Percentiles rank a stretch among this genome's conserved stretches.
These are phyloP conservation scores for Colletotrichum sp. DNA, from an alignment of 2,329 filamentous ascomycete species.

Conservation along the genomic window DNA sequence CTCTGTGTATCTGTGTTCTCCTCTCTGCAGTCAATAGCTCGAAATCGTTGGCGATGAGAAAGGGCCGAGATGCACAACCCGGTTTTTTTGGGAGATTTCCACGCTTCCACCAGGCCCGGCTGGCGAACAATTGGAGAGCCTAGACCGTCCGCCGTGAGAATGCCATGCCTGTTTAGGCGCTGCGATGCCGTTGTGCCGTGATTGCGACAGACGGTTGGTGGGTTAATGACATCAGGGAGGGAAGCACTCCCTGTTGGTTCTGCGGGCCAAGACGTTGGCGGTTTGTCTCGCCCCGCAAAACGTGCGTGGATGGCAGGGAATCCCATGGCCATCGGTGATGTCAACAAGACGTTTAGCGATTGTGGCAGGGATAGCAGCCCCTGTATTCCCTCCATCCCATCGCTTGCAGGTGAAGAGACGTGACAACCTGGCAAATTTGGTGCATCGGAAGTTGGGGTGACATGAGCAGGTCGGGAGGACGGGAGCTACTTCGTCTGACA, in stretches of 20 bases:
- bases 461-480: background rate
- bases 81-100: background rate
- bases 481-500: background rate
- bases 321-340: slow-evolving; percentile 3
- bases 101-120: background rate
- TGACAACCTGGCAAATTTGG: background rate
- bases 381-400: background rate
- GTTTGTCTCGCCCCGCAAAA: background rate
- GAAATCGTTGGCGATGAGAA: background rate
- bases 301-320: background rate
- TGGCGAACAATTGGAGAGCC: background rate
- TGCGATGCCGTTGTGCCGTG: slow-evolving; percentile 18
- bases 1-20: background rate
- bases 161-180: slow-evolving; percentile 6
- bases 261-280: slow-evolving; percentile 18
- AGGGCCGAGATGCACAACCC: background rate
- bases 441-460: background rate
- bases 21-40: background rate
- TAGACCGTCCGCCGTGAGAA: background rate
- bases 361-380: background rate
- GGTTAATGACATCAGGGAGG: slow-evolving; percentile 20
- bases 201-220: slow-evolving; percentile 15
- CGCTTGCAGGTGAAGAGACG: background rate
- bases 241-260: background rate
- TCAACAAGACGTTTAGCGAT: slow-evolving; percentile 13